These are phyloP conservation scores for Metarhizium guizhouense DNA, from an alignment of 2,329 filamentous ascomycete species.

Conservation along the genomic window DNA sequence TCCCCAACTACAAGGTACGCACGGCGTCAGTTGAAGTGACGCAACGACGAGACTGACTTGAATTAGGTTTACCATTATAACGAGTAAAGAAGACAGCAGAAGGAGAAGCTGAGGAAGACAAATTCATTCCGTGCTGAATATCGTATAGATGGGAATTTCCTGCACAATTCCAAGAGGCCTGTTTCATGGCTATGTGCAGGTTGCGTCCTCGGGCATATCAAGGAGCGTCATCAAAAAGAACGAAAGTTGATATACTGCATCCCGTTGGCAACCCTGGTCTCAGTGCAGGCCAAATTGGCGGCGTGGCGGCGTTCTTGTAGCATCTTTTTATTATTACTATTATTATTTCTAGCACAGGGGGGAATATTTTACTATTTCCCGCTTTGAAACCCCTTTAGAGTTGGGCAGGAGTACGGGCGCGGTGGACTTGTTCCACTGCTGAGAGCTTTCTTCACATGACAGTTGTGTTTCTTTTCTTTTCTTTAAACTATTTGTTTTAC, in stretches of 20 bases:
- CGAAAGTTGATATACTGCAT: not conserved
- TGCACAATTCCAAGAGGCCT: not conserved
- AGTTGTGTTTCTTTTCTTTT: not conserved
- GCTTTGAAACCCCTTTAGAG: not conserved
- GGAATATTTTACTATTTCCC: not conserved
- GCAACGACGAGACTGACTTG: not conserved
- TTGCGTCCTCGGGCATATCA: not conserved
- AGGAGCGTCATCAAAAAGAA: not conserved
- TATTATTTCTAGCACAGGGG: not conserved
- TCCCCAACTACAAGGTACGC: constrained; percentile 92
- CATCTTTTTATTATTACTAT: constrained; percentile 9
- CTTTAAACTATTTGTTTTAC: not conserved
- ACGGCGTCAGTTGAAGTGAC: not conserved
- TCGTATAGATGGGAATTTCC: not conserved
- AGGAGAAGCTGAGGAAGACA: not conserved
- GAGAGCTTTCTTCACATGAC: not conserved
- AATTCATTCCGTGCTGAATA: not conserved
- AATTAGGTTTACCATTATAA: constrained; percentile 80
- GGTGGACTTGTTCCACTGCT: not conserved
- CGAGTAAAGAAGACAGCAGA: constrained; percentile 45
- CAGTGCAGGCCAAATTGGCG: not conserved
- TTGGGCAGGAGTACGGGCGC: not conserved
- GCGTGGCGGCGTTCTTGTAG: constrained; percentile 15
- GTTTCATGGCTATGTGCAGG: not conserved
- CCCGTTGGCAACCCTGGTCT: not conserved